A percentile compares a stretch with the other conserved stretches of the same genome.
Evolutionary conservation across 371 early-diverging fungal genomes (phyloP).

Genomic region (Mucor circinelloides): DNA sequence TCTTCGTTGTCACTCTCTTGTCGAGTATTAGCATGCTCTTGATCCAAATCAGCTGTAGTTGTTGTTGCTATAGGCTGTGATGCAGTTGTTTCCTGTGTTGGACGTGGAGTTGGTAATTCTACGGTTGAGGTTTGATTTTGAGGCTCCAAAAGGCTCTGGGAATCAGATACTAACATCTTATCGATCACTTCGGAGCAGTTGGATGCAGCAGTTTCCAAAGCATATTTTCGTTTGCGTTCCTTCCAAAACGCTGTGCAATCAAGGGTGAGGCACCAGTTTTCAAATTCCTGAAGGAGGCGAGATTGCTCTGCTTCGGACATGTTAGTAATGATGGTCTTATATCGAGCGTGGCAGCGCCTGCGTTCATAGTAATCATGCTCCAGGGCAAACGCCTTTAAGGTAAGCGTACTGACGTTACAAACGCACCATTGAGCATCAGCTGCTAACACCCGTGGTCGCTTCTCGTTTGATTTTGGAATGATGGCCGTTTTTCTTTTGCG

Average conservation of each 20-base stretch:
- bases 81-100: too few species aligned
- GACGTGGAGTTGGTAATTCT: too few species aligned
- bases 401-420: constrained; percentile 1
- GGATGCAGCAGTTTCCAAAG: constrained; percentile 8
- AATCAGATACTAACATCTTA: neutral
- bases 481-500: too few species aligned
- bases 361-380: neutral
- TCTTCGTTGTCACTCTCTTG: too few species aligned
- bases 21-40: too few species aligned
- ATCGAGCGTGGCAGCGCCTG: neutral
- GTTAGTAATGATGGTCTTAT: neutral
- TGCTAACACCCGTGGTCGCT: constrained; percentile 13
- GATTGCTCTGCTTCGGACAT: neutral
- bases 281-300: neutral
- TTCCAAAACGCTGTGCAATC: constrained; percentile 6
- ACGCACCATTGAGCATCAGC: constrained; percentile 10
- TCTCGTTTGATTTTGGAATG: too few species aligned
- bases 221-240: constrained; percentile 1
- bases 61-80: too few species aligned
- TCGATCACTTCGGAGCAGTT: constrained; percentile 2
- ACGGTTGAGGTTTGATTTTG: too few species aligned
- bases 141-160: too few species aligned
- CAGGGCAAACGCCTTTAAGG: neutral
- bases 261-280: neutral
- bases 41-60: too few species aligned